phyloP scores from a whole-genome alignment of 768 basidiomycete genomes.

The Termitomyces sp. region DNA sequence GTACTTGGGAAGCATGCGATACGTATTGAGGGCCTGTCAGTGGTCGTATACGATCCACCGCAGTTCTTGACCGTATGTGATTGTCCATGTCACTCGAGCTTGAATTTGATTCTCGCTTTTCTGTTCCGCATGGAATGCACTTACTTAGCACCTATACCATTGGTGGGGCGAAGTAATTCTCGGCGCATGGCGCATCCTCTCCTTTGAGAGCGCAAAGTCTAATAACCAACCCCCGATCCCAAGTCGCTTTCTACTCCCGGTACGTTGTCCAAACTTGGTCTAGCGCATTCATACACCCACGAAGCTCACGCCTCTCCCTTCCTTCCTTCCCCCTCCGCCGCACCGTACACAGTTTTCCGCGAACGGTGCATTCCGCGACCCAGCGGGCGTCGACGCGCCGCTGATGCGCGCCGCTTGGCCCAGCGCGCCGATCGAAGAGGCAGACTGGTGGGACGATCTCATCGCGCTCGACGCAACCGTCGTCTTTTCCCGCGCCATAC shows the following conservation, averaged over 20 bases:
- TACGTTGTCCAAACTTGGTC: slow-evolving; percentile 13
- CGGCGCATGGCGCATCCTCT: slow-evolving; percentile 35
- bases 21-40: slow-evolving; percentile 18
- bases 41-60: slow-evolving; percentile 23
- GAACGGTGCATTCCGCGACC: slow-evolving; percentile 49
- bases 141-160: slow-evolving; percentile 43
- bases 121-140: too few species aligned
- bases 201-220: slow-evolving; percentile 17
- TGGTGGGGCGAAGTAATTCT: slow-evolving; percentile 44
- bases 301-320: too few species aligned
- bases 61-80: slow-evolving; percentile 20
- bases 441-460: slow-evolving; percentile 61
- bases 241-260: slow-evolving; percentile 30
- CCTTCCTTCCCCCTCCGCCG: too few species aligned
- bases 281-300: too few species aligned
- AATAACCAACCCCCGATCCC: slow-evolving; percentile 17
- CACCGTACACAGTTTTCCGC: slow-evolving; percentile 14
- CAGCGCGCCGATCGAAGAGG: slow-evolving; percentile 46
- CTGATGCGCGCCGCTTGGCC: slow-evolving; percentile 66
- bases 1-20: slow-evolving; percentile 19
- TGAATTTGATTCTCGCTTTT: background rate
- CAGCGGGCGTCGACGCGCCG: slow-evolving; percentile 53
- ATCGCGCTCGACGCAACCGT: slow-evolving; percentile 37
- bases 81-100: background rate
- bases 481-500: slow-evolving; percentile 55